Evolutionary conservation across 106 monocot species (phyloP).

Genomic region (Platanthera zijinensis): DNA sequence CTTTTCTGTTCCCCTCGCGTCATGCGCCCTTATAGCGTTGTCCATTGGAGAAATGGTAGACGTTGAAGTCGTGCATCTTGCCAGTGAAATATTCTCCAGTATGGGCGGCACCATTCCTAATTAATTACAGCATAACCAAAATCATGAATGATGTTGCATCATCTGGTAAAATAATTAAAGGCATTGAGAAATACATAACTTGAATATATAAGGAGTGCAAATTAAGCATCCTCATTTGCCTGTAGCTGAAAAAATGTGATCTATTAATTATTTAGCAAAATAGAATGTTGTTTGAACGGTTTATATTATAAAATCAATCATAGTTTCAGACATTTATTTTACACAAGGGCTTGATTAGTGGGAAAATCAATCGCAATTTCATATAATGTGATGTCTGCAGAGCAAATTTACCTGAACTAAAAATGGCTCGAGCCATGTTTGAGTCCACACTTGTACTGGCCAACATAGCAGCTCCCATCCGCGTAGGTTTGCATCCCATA

Average conservation of each 20-base stretch:
- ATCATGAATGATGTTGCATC: neutral
- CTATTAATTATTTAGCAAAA: neutral
- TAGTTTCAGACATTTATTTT: neutral
- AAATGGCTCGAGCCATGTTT: conserved; percentile 24
- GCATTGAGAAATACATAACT: too few species aligned
- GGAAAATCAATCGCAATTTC: too few species aligned
- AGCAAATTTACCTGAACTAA: conserved; percentile 14
- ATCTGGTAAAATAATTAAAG: neutral
- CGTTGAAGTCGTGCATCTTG: conserved; percentile 72
- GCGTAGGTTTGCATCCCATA: conserved; percentile 21
- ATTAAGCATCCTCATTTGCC: too few species aligned
- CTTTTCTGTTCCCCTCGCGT: conserved; percentile 67
- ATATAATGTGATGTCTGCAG: too few species aligned
- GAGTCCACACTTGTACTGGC: conserved; percentile 21
- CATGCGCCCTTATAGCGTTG: conserved; percentile 66
- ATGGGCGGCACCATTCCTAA: conserved; percentile 59
- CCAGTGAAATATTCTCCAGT: conserved; percentile 74
- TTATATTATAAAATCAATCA: too few species aligned
- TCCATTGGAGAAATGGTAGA: conserved; percentile 59
- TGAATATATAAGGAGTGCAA: too few species aligned
- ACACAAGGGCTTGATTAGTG: too few species aligned
- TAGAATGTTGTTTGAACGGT: neutral
- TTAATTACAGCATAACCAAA: conserved; percentile 2
- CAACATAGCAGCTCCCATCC: conserved; percentile 22
- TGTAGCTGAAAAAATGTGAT: too few species aligned